These are phyloP conservation scores for Botryotinia narcissicola DNA, from an alignment of 2,329 filamentous ascomycete species.

Conservation along the genomic window DNA sequence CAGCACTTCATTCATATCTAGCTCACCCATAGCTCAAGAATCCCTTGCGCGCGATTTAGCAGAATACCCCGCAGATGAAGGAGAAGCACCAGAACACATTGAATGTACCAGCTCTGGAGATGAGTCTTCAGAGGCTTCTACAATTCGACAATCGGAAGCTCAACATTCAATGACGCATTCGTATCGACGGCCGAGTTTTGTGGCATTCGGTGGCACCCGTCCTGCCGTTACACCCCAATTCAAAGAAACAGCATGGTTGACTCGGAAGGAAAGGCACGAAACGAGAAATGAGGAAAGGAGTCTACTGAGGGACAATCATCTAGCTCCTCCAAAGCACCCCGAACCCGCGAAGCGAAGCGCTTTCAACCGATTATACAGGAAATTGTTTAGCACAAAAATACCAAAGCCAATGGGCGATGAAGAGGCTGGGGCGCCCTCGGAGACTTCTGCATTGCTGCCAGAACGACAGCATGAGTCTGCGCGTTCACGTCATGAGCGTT, in stretches of 20 bases:
- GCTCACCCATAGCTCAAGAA: constrained; percentile 65
- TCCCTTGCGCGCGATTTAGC: constrained; percentile 66
- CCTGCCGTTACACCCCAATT: constrained; percentile 63
- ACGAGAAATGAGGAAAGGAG: constrained; percentile 58
- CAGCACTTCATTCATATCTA: constrained; percentile 50
- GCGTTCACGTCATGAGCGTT: constrained; percentile 51
- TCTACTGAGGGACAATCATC: constrained; percentile 62
- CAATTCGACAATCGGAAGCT: constrained; percentile 35
- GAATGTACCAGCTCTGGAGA: constrained; percentile 43
- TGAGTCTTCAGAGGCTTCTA: constrained; percentile 38
- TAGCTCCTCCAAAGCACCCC: constrained; percentile 60
- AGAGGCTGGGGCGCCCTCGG: constrained; percentile 41
- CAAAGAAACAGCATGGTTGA: constrained; percentile 49
- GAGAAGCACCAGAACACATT: constrained; percentile 42
- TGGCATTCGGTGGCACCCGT: constrained; percentile 69
- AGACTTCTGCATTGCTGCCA: constrained; percentile 44
- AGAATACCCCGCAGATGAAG: constrained; percentile 59
- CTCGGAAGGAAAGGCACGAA: constrained; percentile 54
- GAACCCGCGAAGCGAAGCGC: constrained; percentile 39
- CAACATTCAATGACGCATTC: constrained; percentile 56
- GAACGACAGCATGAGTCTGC: constrained; percentile 43
- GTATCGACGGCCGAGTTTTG: constrained; percentile 75
- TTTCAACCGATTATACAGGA: constrained; percentile 42
- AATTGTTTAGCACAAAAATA: constrained; percentile 57
- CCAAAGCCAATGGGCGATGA: constrained; percentile 43